phyloP scores from a whole-genome alignment of 345 rosid species.

The Laguncularia racemosa region DNA sequence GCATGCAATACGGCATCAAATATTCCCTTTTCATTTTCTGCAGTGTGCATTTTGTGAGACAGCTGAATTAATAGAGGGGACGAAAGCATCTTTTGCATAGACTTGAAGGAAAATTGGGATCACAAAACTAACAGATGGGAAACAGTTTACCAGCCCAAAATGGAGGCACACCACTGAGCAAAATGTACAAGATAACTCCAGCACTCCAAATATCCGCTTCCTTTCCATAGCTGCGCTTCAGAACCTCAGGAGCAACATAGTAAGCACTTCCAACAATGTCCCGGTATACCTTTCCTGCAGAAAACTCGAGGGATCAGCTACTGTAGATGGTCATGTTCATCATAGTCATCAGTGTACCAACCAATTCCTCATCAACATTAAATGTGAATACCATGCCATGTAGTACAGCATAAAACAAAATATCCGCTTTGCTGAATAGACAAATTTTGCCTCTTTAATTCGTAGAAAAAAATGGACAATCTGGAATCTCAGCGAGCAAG shows the following conservation, averaged over 20 bases:
- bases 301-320: conserved; percentile 4
- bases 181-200: conserved; percentile 70
- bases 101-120: background rate
- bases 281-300: conserved; percentile 53
- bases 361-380: too few relatives aligned
- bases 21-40: conserved; percentile 78
- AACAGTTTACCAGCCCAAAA: conserved; percentile 74
- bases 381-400: too few relatives aligned
- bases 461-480: too few relatives aligned
- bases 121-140: background rate
- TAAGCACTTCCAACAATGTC: conserved; percentile 87
- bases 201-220: conserved; percentile 93
- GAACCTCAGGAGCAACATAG: conserved; percentile 88
- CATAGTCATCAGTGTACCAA: too few relatives aligned
- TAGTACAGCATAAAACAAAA: too few relatives aligned
- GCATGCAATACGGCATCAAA: conserved; percentile 73
- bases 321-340: too few relatives aligned
- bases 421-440: too few relatives aligned
- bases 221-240: conserved; percentile 65
- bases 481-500: too few relatives aligned
- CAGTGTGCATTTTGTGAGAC: conserved; percentile 5
- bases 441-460: too few relatives aligned
- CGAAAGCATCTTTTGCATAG: background rate
- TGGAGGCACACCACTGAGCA: conserved; percentile 93
- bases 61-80: background rate